Conservation (phyloP, 225 moss, liverwort and hornwort species). For the Antitrichia curtipendula region DNA sequence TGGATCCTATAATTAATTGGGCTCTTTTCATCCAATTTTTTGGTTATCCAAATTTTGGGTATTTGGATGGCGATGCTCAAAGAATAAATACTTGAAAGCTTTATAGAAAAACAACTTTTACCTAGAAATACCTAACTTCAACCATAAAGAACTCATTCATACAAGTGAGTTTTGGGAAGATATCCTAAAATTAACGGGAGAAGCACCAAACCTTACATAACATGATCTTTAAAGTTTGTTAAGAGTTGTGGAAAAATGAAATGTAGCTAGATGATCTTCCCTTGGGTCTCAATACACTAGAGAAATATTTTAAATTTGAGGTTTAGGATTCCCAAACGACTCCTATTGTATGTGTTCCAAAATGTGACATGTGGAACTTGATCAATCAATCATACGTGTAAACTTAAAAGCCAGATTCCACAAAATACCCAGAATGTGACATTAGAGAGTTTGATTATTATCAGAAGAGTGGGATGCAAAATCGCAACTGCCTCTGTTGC, state of each 20-base stretch:
- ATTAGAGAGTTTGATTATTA: background rate
- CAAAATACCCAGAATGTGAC: background rate
- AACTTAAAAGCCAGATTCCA: background rate
- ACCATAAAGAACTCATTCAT: accelerated
- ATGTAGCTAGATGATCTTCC: background rate
- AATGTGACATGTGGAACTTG: background rate
- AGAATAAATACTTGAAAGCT: background rate
- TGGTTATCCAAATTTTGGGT: accelerated
- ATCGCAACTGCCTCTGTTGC: background rate
- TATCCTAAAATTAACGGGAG: background rate
- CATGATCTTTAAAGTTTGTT: background rate
- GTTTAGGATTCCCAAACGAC: background rate
- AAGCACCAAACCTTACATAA: background rate
- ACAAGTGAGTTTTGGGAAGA: too few relatives aligned
- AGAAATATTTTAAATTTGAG: too few relatives aligned
- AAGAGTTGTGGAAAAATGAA: background rate
- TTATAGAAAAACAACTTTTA: background rate
- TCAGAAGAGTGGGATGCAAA: background rate
- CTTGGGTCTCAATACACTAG: too few relatives aligned
- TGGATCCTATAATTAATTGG: background rate
- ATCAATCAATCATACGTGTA: background rate
- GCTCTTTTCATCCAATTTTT: background rate
- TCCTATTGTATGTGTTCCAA: too few relatives aligned
- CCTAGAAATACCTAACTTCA: too few relatives aligned
- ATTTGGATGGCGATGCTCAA: background rate